A percentile compares a stretch with the other conserved stretches of the same genome.
phyloP scores from a whole-genome alignment of 176 grass and related monocot genomes.

The Puya raimondii region DNA sequence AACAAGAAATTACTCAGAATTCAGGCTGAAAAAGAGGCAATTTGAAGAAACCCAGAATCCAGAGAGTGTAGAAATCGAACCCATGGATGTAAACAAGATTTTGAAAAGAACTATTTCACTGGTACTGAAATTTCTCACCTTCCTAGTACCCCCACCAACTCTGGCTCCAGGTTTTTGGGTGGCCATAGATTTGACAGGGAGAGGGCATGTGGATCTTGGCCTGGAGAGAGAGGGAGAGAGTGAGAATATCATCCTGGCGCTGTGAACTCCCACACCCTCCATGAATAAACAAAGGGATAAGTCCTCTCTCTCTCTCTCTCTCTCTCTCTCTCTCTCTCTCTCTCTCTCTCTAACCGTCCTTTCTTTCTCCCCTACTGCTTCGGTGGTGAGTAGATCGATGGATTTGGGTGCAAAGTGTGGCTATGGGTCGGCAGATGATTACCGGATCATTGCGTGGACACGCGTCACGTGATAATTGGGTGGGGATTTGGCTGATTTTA shows the following conservation, averaged over 20 bases:
- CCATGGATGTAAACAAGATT: neutral
- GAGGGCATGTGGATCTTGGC: neutral
- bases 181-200: conserved; percentile 24
- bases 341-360: neutral
- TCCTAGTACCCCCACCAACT: conserved; percentile 22
- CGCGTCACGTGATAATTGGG: neutral
- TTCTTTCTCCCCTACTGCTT: neutral
- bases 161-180: conserved; percentile 17
- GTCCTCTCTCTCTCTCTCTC: neutral
- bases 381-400: neutral
- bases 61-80: too few species aligned
- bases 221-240: conserved; percentile 1
- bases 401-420: neutral
- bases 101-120: neutral
- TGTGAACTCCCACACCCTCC: conserved; percentile 5
- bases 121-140: conserved; percentile 10
- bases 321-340: neutral
- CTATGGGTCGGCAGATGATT: neutral
- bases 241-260: conserved; percentile 14
- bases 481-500: neutral
- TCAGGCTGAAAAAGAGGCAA: too few species aligned
- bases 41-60: too few species aligned
- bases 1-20: too few species aligned
- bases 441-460: neutral
- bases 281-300: neutral